Evolutionary conservation across 148 eudicot species (phyloP), one percentile per base, ranked within the genome.

Genomic region (Limonium bicolor): DNA sequence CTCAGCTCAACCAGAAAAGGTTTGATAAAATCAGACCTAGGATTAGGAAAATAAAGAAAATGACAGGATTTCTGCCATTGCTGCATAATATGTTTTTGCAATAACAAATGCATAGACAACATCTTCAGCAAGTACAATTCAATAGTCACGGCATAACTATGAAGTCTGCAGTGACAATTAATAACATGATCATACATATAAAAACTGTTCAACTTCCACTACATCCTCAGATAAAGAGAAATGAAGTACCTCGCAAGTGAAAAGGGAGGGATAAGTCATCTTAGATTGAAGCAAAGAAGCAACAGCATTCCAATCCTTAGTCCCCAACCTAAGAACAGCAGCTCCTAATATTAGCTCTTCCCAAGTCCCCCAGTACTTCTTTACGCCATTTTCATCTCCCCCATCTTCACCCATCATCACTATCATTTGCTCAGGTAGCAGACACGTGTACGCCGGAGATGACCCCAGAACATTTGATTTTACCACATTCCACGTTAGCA

Each of bases 261-360:
- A 86, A 41, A 39, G 33, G 42, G 6, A 54, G 18, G 92, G 83
- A 40, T 43, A 55, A 34, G 61, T 22, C 37, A 66, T 63, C 20
- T 93, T 73, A 30, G 68, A 42, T 13, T 67, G 93, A 46, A 86
- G 66, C 78, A 77, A 86, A 67, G 67, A 70, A 51, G 84, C 75
- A 39, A 86, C 69, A 55, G 53, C 74, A 46, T 53, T 64, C 96
- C 96, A 86, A 57, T 72, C 65, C 7, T 31, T 60, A 13, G 68
- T 58, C 0, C 93, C 96, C 65, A 77, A 81, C 47, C 93, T 62
- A 24, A 77, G 29, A 8, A 86, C 80, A 23, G 96, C 93, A 55
- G 80, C 83, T 3, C 83, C 92, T 6, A 86, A 52, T 47, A 86
- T 20, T 3, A 86, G 65, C 47, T 81, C 92, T 52, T 86, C 95